Conservation (phyloP, 208 protist genomes). For the Wallacemonas collosoma region DNA sequence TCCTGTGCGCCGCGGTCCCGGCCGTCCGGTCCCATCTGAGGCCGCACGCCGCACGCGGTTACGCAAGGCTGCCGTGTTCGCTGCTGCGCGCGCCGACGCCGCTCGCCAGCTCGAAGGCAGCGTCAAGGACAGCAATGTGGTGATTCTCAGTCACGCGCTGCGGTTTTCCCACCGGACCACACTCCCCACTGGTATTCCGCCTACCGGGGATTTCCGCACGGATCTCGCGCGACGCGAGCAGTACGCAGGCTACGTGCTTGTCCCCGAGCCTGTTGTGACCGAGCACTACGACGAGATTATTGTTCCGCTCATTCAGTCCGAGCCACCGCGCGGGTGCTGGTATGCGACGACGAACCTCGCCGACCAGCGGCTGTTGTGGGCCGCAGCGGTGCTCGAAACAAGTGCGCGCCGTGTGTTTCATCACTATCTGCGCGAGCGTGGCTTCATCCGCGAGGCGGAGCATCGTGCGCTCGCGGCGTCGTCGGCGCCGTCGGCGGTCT, state of each 20-base stretch:
- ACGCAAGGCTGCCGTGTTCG: slow-evolving; percentile 4
- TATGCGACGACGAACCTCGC: neutral
- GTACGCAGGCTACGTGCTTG: slow-evolving; percentile 74
- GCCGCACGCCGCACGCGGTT: slow-evolving; percentile 4
- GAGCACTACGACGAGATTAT: slow-evolving; percentile 87
- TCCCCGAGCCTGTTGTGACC: slow-evolving; percentile 74
- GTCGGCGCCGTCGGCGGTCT: neutral
- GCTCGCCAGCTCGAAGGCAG: slow-evolving; percentile 19
- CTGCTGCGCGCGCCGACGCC: slow-evolving; percentile 7
- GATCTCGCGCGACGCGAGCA: slow-evolving; percentile 33
- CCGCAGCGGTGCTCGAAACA: slow-evolving; percentile 8
- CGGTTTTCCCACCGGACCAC: slow-evolving; percentile 78
- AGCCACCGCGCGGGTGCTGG: neutral
- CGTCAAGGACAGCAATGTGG: slow-evolving; percentile 45
- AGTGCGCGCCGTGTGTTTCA: slow-evolving; percentile 8
- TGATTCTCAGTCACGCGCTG: slow-evolving; percentile 71
- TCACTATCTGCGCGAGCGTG: slow-evolving; percentile 5
- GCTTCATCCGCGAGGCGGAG: neutral
- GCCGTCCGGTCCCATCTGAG: slow-evolving; percentile 10
- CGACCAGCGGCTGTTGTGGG: slow-evolving; percentile 12
- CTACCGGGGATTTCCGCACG: slow-evolving; percentile 36
- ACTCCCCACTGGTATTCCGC: slow-evolving; percentile 51
- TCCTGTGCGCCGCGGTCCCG: slow-evolving; percentile 4
- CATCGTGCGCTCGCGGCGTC: neutral
- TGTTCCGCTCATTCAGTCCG: slow-evolving; percentile 39